Evolutionary conservation across 2,329 filamentous ascomycete species (phyloP), one percentile per base, ranked within the genome.

Genomic region (Lecanoromycetidae sp.): DNA sequence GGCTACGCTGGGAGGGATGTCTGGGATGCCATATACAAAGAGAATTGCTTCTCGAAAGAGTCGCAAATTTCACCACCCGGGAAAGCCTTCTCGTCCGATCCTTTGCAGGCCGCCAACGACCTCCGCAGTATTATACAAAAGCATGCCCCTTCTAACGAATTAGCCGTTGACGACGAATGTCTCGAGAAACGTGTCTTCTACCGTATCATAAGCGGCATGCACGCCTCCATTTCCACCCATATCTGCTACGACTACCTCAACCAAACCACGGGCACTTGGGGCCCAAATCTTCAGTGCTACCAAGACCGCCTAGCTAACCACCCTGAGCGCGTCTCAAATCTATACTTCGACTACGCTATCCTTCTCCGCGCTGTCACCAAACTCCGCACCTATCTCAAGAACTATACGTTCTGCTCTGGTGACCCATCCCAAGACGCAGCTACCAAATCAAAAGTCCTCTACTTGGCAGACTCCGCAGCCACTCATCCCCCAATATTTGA

Each of bases 301-400:
- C 79, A 84, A 60, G 70, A 80, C 27, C 80, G 91, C n/a, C 75
- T 98, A 13, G 85, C 94, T 64, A 71, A 74, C 19, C 79, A 84
- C 61, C 87, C 90, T 0, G 91, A 98, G 56, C 84, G 90, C 51
- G 84, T 98, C 60, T 91, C 88, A 56, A 98, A 98, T 65, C 74
- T 98, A 41, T 98, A 98, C 71, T 98, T 98, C 71, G 96, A 98
- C 75, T 98, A 94, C 61, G 91, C 91, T 0, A 75, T 98, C n/a
- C 74, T 98, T 33, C 83, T 90, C 22, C 84, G 91, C 41, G 91
- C 91, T 10, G 77, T 96, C 33, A 84, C 86, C 44, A 98, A 98
- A 67, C 76, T 96, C 7, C 84, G 83, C 10, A 84, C 85, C 20
- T 82, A 88, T 56, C 74, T 96, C 8, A 71, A 82, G 54, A 71